Evolutionary conservation across 148 eudicot species (phyloP), one percentile per base, ranked within the genome.

Genomic region (Fagopyrum tataricum): DNA sequence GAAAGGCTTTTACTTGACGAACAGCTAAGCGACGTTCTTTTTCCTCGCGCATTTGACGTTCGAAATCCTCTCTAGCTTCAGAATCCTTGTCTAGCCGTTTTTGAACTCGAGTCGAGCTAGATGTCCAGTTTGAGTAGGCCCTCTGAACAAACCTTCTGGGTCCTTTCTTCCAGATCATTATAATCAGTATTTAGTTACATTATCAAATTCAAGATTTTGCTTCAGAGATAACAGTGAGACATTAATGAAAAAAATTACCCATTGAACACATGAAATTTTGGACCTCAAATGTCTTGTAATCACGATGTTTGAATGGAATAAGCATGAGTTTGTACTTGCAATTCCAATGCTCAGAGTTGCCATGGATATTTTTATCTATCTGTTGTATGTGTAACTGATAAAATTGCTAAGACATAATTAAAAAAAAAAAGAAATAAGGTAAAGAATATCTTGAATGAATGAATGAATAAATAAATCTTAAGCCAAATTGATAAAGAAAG

Each of bases 91-190:
- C 94, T 17, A 91, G 73, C 1, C 84, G 83, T 37, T 71, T 79
- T 82, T 78, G 79, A 91, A 91, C 75, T 95, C 90, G 2, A 86
- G 75, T 62, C 83, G 81, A 9, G 88, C 86, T 61, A 91, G 61
- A 76, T 91, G 99, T 7, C 97, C 99, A 15, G 83, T 40, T 77
- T 81, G 78, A 7, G 88, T 83, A 3, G 96, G 91, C 5, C 87
- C 80, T 12, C 73, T 81, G 80, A 90, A 79, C 31, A 95, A 7
- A 6, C 99, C 97, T 72, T 95, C 96, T 20, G 99, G 99, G 76
- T 95, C 97, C 97, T 95, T 79, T 82, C 76, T 81, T 85, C 47
- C 78, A 82, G 44, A 56, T 42, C 37, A 75, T 9, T 49, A 46
- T 49, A n/a, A 59, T 4, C 12, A 26, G 37, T 31, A 12, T 4